These are phyloP conservation scores for Colletotrichum sp. DNA, from an alignment of 2,329 filamentous ascomycete species.

Conservation along the genomic window DNA sequence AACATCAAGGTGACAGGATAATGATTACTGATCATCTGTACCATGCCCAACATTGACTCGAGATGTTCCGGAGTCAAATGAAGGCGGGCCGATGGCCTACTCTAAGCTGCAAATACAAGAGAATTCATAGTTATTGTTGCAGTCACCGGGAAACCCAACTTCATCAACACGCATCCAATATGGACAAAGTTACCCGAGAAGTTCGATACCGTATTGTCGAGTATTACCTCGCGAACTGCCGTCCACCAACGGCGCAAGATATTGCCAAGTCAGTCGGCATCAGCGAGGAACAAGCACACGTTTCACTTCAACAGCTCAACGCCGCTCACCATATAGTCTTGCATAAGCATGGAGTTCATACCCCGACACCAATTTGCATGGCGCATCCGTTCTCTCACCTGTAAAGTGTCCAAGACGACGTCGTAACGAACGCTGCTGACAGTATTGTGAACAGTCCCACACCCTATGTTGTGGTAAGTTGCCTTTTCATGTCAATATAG, in stretches of 20 bases:
- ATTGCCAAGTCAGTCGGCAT: background rate
- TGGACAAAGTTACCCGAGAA: background rate
- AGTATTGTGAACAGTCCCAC: background rate
- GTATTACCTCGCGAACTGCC: background rate
- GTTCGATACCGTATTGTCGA: background rate
- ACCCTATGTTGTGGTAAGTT: background rate
- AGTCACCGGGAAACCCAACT: background rate
- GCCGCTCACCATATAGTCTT: background rate
- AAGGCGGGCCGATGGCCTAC: too few species aligned
- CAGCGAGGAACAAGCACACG: background rate
- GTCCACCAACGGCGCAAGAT: background rate
- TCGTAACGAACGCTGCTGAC: background rate
- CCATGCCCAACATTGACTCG: too few species aligned
- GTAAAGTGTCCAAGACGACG: background rate
- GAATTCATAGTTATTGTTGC: background rate
- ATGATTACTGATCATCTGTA: too few species aligned
- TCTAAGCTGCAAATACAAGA: too few species aligned
- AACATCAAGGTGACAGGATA: too few species aligned
- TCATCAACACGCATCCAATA: background rate
- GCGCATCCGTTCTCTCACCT: background rate
- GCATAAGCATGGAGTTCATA: background rate
- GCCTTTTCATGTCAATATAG: accelerated
- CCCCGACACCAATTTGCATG: background rate
- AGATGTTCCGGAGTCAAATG: too few species aligned
- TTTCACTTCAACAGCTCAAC: background rate